Evolutionary conservation across 768 basidiomycete genomes (phyloP), one percentile per base, ranked within the genome.

Genomic region (Boletus pseudo-olivaceus): DNA sequence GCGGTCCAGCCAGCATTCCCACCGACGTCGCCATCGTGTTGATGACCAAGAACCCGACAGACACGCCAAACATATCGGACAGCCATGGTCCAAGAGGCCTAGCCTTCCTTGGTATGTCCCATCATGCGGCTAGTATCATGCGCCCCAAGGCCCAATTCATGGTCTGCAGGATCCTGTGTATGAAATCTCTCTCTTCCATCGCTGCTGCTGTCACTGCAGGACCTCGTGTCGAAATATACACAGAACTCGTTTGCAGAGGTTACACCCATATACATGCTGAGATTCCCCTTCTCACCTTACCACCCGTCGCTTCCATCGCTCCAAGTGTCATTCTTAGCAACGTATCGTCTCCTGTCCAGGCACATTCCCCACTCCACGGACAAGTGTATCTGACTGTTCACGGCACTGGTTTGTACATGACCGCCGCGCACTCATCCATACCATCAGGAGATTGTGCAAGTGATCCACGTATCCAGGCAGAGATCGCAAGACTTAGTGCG

Each of bases 201-300:
- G 39, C 30, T 7, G 20, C 20, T 33, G 29, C 49, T 33, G 32
- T 50, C 39, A 50, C 49, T 20, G 49, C 49, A n/a, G 49, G 49
- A 15, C 49, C 49, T 9, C 49, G 49, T n/a, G 35, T 50, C 20
- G 49, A 50, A 26, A 41, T 50, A 50, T 50, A 50, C 15, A 50
- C 49, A 42, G 49, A 50, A 33, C 49, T 50, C 30, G 32, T 50
- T 26, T 50, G 49, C 32, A 39, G 49, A 50, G 9, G 40, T 10
- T 50, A 50, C 20, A 20, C 39, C 20, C 19, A 8, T 3, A 26
- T 23, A 26, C 15, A 15, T 42, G 41, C 23, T 23, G 23, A 26
- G 41, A 29, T 6, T 11, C 42, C 42, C 10, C 15, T 26, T 17
- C 17, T n/a, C 42, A n/a, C 3, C 7, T 33, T 8, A 9, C 30